A percentile compares a stretch with the other conserved stretches of the same genome.
phyloP scores from a whole-genome alignment of 2,329 filamentous ascomycete species.

The Cytospora piceae region DNA sequence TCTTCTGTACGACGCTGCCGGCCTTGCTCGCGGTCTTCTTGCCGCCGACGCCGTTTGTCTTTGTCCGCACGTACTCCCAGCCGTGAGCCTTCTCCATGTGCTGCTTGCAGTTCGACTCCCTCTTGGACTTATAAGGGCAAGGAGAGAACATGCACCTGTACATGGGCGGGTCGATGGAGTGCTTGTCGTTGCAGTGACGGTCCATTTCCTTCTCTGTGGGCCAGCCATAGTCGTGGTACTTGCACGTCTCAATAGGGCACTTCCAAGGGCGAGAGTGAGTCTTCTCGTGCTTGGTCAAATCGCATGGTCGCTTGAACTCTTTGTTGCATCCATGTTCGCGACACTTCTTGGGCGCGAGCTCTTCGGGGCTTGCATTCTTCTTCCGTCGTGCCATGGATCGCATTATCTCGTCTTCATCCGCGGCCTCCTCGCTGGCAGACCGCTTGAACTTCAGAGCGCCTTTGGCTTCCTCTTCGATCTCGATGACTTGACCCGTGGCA shows the following conservation, averaged over 20 bases:
- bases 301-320: conserved; percentile 95
- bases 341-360: conserved; percentile 80
- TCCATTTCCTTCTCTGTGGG: conserved; percentile 98
- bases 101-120: conserved; percentile 96
- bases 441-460: conserved; percentile 62
- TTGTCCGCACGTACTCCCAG: conserved; percentile 88
- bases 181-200: conserved; percentile 95
- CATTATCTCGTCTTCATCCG: conserved; percentile 80
- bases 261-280: conserved; percentile 97
- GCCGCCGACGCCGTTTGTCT: conserved; percentile 65
- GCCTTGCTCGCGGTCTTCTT: conserved; percentile 58
- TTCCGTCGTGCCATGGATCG: conserved; percentile 95
- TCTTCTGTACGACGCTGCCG: conserved; percentile 53
- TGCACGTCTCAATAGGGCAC: conserved; percentile 80
- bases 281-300: conserved; percentile 97
- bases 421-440: conserved; percentile 68
- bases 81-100: conserved; percentile 98
- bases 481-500: conserved; percentile 68
- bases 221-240: conserved; percentile 88
- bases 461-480: conserved; percentile 53
- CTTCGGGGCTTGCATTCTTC: conserved; percentile 86
- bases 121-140: conserved; percentile 93
- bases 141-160: conserved; percentile 82
- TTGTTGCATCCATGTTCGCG: conserved; percentile 78
- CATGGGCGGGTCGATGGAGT: conserved; percentile 77